Percentiles rank a stretch among this genome's conserved stretches.
phyloP scores from a whole-genome alignment of 164 flowering plant genomes.

The Vitis labrusca region DNA sequence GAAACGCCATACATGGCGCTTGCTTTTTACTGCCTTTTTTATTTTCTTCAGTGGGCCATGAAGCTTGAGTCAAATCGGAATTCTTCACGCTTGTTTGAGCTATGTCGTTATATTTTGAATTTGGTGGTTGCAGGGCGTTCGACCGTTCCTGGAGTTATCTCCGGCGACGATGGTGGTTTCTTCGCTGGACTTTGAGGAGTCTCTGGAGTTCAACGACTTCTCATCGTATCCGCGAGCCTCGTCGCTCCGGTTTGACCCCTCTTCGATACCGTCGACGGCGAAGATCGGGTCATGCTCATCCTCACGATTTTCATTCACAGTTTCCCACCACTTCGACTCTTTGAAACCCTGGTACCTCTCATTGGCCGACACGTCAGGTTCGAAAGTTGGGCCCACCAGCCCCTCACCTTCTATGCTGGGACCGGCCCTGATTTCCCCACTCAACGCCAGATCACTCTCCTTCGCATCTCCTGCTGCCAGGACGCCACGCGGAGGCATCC shows the following conservation, averaged over 20 bases:
- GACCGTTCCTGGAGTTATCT: constrained; percentile 84
- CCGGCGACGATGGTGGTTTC: constrained; percentile 62
- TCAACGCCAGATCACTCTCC: constrained; percentile 85
- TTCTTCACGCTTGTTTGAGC: not conserved
- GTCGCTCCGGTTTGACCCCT: constrained; percentile 72
- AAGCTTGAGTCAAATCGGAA: not conserved
- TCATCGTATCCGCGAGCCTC: constrained; percentile 65
- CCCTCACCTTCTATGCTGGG: constrained; percentile 42
- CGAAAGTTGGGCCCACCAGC: constrained; percentile 56
- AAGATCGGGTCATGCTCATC: constrained; percentile 82
- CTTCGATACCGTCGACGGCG: constrained; percentile 46
- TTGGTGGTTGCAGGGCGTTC: constrained; percentile 66
- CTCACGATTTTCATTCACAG: constrained; percentile 86
- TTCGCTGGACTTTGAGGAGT: constrained; percentile 72
- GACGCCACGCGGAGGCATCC: constrained; percentile 46
- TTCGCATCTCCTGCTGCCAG: constrained; percentile 87
- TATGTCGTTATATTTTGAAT: not conserved
- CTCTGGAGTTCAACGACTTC: constrained; percentile 64
- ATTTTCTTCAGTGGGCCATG: not conserved
- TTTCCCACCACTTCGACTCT: constrained; percentile 74
- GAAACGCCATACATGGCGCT: not conserved
- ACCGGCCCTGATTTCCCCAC: constrained; percentile 79
- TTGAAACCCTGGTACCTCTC: constrained; percentile 95
- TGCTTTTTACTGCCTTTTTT: not conserved
- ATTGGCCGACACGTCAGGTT: constrained; percentile 56